These are phyloP conservation scores for Monosporozyma aquatica DNA, from an alignment of 805 yeast species.

Conservation along the genomic window DNA sequence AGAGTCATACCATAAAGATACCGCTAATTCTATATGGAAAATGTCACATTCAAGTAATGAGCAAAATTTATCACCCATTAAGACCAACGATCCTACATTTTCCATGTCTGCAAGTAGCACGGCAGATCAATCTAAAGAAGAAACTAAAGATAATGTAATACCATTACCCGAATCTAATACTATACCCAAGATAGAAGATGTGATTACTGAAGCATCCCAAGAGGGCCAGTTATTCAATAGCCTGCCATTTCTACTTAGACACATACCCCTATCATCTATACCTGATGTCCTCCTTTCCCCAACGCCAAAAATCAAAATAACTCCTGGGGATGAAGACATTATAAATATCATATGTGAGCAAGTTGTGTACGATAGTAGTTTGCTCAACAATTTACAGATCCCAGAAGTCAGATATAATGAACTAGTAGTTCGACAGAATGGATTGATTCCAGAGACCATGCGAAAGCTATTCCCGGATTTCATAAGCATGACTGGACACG, in stretches of 20 bases:
- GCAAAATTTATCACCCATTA: constrained; percentile 17
- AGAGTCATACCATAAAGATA: constrained; percentile 14
- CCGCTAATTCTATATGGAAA: constrained; percentile 23
- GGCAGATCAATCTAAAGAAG: not conserved
- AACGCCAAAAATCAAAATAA: constrained; percentile 17
- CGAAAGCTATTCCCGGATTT: constrained; percentile 16
- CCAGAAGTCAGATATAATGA: constrained; percentile 42
- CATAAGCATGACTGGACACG: constrained; percentile 20
- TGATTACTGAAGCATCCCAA: not conserved
- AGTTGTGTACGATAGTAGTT: constrained; percentile 33
- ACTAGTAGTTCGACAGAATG: constrained; percentile 12
- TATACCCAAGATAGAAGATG: not conserved
- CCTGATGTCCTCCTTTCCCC: constrained; percentile 40
- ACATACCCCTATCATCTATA: constrained; percentile 52
- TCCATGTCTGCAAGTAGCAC: not conserved
- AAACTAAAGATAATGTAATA: not conserved
- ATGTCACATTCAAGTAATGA: constrained; percentile 14
- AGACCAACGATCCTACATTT: constrained; percentile 10
- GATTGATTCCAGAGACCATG: constrained; percentile 19
- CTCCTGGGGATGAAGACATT: constrained; percentile 12
- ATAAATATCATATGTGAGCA: constrained; percentile 27
- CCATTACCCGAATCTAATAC: not conserved
- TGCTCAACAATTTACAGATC: constrained; percentile 42
- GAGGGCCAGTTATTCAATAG: constrained; percentile 38
- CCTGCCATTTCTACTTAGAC: constrained; percentile 57